Percentiles rank a stretch among this genome's conserved stretches.
Evolutionary conservation across 352 stramenopile species (phyloP).

Genomic region (Peronospora belbahrii): DNA sequence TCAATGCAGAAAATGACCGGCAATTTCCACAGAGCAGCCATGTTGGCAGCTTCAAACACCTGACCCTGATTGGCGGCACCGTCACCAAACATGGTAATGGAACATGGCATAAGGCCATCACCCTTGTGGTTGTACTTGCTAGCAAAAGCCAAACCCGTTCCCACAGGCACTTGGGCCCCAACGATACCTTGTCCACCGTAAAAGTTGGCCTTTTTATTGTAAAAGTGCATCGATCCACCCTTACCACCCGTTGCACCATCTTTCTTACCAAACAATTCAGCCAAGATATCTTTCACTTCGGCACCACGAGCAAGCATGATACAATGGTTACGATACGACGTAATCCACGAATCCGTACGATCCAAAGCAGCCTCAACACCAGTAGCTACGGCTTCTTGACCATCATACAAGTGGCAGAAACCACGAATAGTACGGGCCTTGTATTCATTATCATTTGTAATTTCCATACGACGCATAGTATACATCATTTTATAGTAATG

Average conservation of each 20-base stretch:
- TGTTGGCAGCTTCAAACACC: conserved; percentile 96
- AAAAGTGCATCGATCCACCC: conserved; percentile 99
- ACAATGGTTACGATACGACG: conserved; percentile 99
- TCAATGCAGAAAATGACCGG: conserved; percentile 99
- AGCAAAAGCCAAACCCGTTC: conserved; percentile 96
- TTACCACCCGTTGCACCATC: conserved; percentile 91
- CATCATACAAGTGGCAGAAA: conserved; percentile 99
- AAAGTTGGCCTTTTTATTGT: conserved; percentile 98
- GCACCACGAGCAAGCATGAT: conserved; percentile 92
- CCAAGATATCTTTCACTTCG: conserved; percentile 89
- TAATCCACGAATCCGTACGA: conserved; percentile 97
- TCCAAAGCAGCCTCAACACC: conserved; percentile 95
- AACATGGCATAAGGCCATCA: conserved; percentile 85
- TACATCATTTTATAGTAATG: conserved; percentile 98
- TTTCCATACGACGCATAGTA: conserved; percentile 99
- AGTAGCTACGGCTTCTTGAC: conserved; percentile 98
- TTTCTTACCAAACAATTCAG: conserved; percentile 94
- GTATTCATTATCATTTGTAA: conserved; percentile 99
- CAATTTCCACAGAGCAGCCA: conserved; percentile 97
- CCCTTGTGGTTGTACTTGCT: conserved; percentile 97
- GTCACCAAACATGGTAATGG: conserved; percentile 98
- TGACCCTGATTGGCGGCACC: conserved; percentile 99
- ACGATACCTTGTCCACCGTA: conserved; percentile 98
- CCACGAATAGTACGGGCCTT: conserved; percentile 97
- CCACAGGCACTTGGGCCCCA: conserved; percentile 97